Percentiles rank a stretch among this genome's conserved stretches.
phyloP scores from a whole-genome alignment of 306 rosid species.

The Medicago ruthenica region DNA sequence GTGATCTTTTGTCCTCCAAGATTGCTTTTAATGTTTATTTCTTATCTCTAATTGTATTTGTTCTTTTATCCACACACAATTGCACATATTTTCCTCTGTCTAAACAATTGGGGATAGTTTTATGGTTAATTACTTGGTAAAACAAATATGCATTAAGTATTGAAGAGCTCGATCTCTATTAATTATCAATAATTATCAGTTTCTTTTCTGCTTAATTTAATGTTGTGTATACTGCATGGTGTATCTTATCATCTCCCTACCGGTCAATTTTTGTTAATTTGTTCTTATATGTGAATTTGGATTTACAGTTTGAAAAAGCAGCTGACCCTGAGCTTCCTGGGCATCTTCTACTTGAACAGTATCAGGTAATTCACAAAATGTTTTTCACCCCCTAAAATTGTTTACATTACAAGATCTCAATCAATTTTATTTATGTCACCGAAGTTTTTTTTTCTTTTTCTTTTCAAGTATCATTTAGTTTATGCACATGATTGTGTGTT shows the following conservation, averaged over 20 bases:
- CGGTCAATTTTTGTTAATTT: constrained; percentile 39
- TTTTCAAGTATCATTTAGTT: constrained; percentile 23
- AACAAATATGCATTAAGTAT: not conserved
- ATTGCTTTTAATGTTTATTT: constrained; percentile 4
- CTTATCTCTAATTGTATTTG: constrained; percentile 15
- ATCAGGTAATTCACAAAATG: constrained; percentile 67
- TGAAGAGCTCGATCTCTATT: constrained; percentile 26
- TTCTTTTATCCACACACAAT: constrained; percentile 17
- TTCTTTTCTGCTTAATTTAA: not conserved
- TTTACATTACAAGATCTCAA: constrained; percentile 30
- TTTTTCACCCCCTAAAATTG: not conserved
- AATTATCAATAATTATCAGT: not conserved
- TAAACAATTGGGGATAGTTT: constrained; percentile 8
- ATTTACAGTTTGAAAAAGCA: constrained; percentile 72
- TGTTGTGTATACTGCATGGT: constrained; percentile 6
- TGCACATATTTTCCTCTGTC: constrained; percentile 6
- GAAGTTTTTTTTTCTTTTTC: not conserved
- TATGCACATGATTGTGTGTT: constrained; percentile 13
- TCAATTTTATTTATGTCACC: not conserved
- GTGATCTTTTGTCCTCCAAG: not conserved
- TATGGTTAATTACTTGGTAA: constrained; percentile 6
- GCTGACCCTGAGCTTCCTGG: constrained; percentile 97
- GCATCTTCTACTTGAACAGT: constrained; percentile 91
- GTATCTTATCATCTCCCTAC: constrained; percentile 23
- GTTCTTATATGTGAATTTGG: constrained; percentile 48